Conservation (phyloP, 441 rosid species). For the Codiaeum variegatum region DNA sequence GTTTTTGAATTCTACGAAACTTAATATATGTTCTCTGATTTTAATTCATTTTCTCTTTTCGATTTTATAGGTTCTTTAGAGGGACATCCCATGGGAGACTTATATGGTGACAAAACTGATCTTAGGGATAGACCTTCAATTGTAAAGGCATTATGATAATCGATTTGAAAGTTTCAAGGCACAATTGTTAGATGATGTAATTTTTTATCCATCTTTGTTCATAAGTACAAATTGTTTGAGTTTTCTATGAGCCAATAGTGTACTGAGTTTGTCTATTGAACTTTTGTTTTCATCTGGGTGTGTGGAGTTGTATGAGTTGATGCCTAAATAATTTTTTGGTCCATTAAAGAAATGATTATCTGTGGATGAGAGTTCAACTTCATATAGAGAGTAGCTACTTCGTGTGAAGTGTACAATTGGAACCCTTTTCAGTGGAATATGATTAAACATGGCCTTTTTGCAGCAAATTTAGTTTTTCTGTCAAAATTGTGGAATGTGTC, state of each 20-base stretch:
- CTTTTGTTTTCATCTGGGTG: background rate
- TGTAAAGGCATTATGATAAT: conserved; percentile 76
- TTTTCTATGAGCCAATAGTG: background rate
- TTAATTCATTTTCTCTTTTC: background rate
- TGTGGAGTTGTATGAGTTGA: conserved; percentile 1
- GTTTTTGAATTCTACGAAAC: background rate
- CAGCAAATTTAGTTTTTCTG: background rate
- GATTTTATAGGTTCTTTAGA: conserved; percentile 60
- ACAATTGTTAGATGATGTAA: conserved; percentile 87
- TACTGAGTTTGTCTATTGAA: background rate
- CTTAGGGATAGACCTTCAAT: conserved; percentile 81
- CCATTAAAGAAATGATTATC: background rate
- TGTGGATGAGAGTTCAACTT: background rate
- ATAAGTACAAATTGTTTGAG: background rate
- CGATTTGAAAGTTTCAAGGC: conserved; percentile 73
- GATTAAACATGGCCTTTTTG: background rate
- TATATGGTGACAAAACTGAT: conserved; percentile 88
- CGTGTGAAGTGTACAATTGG: background rate
- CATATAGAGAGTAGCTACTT: background rate
- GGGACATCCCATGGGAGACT: conserved; percentile 99
- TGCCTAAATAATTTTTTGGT: background rate
- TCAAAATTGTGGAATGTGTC: background rate
- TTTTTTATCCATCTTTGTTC: background rate
- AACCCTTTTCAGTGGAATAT: background rate
- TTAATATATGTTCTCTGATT: background rate